Evolutionary conservation across 306 rosid genomes (phyloP).

Genomic region (Heteromeles arbutifolia): DNA sequence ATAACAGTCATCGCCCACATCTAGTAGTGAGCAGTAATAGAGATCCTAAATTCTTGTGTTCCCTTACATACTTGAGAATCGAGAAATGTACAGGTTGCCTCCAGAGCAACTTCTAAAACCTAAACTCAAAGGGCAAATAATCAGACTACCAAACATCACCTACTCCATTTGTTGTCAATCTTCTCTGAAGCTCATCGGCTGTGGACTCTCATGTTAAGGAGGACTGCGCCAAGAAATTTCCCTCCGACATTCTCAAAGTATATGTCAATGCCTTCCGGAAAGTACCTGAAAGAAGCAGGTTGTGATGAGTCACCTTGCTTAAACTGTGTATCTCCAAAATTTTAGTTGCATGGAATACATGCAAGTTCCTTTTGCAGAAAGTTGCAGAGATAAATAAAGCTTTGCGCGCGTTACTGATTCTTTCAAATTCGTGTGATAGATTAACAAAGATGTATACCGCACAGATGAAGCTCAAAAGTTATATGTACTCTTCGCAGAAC

Average conservation of each 20-base stretch:
- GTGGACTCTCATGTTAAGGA: conserved; percentile 11
- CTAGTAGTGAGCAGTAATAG: background rate
- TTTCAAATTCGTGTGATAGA: background rate
- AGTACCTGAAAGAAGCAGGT: background rate
- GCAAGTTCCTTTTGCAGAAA: background rate
- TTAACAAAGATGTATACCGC: background rate
- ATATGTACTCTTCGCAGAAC: background rate
- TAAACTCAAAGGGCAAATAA: conserved; percentile 90
- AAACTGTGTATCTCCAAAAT: background rate
- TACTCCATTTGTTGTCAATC: conserved; percentile 52
- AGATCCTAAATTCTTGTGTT: conserved; percentile 10
- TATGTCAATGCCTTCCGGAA: conserved; percentile 18
- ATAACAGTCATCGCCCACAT: background rate
- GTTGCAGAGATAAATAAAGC: background rate
- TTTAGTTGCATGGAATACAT: background rate
- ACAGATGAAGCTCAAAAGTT: background rate
- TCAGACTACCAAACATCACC: conserved; percentile 91
- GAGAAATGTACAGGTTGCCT: conserved; percentile 94
- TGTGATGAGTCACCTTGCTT: background rate
- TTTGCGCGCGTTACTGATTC: too few species aligned
- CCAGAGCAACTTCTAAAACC: conserved; percentile 94
- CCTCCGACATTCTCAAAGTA: conserved; percentile 14
- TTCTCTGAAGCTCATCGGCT: conserved; percentile 53
- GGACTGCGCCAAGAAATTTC: background rate
- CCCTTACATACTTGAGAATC: conserved; percentile 77